Evolutionary conservation across 2,329 filamentous ascomycete species (phyloP), one percentile per base, ranked within the genome.

Genomic region (Fusarium sambucinum): DNA sequence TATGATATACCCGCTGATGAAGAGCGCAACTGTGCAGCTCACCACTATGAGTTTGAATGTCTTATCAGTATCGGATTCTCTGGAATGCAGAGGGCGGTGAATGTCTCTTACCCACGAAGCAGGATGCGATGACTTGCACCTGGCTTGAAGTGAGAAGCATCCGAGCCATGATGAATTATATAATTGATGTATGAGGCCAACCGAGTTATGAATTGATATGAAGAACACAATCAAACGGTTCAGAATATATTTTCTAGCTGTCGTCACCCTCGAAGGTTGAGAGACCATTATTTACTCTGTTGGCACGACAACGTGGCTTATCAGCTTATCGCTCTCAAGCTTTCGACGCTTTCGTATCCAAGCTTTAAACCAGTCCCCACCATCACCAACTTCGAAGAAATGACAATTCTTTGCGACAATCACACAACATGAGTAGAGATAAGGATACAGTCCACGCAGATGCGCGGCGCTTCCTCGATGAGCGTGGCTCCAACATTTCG

Each of bases 1-100:
- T 54, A 97, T 86, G 5, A 90, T 87, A 78, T 96, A 97, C 74
- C 94, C 94, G 52, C 92, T 93, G 32, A 97, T 84, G 78, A 97
- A 97, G 27, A 97, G 88, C 6, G 94, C 87, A 37, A 90, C 79
- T 5, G 94, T 97, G 79, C 93, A 97, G 27, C 92, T 77, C 67
- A 92, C 82, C 61, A 97, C 91, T 90, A 60, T 17, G 6, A 17
- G 29, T 30, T 5, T 19, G 9, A 44, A 21, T 41, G 32, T 37
- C 19, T 57, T 41, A 55, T 69, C 50, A 66, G 62, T 59, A 56
- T 55, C 29, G 3, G 29, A 41, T 23, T 13, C 33, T n/a, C 35
- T 53, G 67, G 71, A 71, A 72, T 73, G 71, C 33, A 48, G 56
- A 44, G 41, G 23, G 42, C 25, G 54, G 35, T 70, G 48, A 41